phyloP scores from a whole-genome alignment of 2,329 filamentous ascomycete species.

The Colletotrichum euphorbiae region DNA sequence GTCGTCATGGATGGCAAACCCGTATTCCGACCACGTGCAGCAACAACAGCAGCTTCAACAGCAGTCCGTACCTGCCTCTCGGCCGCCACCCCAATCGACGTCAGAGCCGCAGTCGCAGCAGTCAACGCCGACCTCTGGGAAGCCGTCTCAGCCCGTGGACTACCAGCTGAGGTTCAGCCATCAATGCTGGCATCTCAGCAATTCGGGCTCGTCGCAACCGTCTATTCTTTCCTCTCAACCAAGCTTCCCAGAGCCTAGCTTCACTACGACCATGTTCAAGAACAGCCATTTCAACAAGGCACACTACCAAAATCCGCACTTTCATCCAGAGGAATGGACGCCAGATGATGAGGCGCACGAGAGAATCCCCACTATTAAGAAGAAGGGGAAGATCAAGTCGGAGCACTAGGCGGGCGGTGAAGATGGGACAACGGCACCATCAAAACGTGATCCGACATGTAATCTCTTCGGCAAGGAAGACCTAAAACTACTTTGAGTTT shows the following conservation, averaged over 20 bases:
- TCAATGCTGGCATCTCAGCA: constrained; percentile 63
- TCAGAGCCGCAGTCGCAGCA: constrained; percentile 29
- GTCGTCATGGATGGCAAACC: constrained; percentile 53
- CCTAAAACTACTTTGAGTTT: no score
- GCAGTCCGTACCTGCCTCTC: constrained; percentile 46
- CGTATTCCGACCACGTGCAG: constrained; percentile 48
- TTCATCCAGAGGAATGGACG: constrained; percentile 58
- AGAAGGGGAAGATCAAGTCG: constrained; percentile 30
- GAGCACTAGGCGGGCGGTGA: constrained; percentile 19
- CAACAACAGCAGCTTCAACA: constrained; percentile 27
- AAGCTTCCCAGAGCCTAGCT: constrained; percentile 57
- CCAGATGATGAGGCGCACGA: constrained; percentile 52
- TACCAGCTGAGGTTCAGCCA: constrained; percentile 64
- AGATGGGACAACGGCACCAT: constrained; percentile 30
- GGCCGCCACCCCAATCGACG: constrained; percentile 44
- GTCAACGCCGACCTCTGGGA: constrained; percentile 21
- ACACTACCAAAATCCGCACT: constrained; percentile 73
- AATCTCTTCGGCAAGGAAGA: not conserved
- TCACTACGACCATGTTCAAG: constrained; percentile 70
- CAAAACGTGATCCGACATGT: not conserved
- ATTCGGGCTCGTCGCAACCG: constrained; percentile 43
- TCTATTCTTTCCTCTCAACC: constrained; percentile 42
- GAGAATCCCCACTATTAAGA: constrained; percentile 23
- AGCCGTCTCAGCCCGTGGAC: constrained; percentile 36
- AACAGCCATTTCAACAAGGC: constrained; percentile 75